phyloP scores from a whole-genome alignment of 768 basidiomycete species.

The Porphyrellus cyaneotinctus region DNA sequence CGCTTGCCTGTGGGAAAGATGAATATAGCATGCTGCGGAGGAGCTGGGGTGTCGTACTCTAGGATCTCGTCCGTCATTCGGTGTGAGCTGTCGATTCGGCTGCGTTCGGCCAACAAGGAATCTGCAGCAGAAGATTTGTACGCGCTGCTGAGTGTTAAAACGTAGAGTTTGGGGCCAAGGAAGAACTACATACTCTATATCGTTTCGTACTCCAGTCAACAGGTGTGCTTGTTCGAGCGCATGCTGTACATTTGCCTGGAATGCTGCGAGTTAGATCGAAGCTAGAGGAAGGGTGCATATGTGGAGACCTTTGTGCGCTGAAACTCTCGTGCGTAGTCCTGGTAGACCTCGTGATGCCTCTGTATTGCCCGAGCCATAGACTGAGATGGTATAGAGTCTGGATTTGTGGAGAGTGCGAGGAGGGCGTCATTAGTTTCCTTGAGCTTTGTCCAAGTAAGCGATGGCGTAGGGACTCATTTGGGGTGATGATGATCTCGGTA shows the following conservation, averaged over 20 bases:
- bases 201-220: slow-evolving; percentile 86
- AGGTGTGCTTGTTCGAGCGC: slow-evolving; percentile 86
- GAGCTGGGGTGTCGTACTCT: slow-evolving; percentile 49
- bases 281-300: neutral
- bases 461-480: neutral
- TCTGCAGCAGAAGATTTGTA: slow-evolving; percentile 90
- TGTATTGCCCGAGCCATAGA: slow-evolving; percentile 88
- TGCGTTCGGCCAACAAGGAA: slow-evolving; percentile 80
- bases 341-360: slow-evolving; percentile 84
- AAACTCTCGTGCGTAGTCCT: slow-evolving; percentile 84
- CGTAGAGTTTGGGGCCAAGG: neutral
- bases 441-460: slow-evolving; percentile 48
- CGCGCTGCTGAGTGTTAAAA: slow-evolving; percentile 48
- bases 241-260: slow-evolving; percentile 70
- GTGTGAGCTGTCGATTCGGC: slow-evolving; percentile 89
- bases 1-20: slow-evolving; percentile 65
- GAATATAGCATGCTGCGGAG: neutral
- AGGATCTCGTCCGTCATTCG: slow-evolving; percentile 91
- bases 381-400: slow-evolving; percentile 64
- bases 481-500: slow-evolving; percentile 10
- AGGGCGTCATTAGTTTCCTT: slow-evolving; percentile 85
- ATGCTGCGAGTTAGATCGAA: neutral
- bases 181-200: slow-evolving; percentile 73
- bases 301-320: slow-evolving; percentile 71
- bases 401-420: slow-evolving; percentile 57